Evolutionary conservation across 768 basidiomycete genomes (phyloP).

Genomic region (Mycena epipterygia): DNA sequence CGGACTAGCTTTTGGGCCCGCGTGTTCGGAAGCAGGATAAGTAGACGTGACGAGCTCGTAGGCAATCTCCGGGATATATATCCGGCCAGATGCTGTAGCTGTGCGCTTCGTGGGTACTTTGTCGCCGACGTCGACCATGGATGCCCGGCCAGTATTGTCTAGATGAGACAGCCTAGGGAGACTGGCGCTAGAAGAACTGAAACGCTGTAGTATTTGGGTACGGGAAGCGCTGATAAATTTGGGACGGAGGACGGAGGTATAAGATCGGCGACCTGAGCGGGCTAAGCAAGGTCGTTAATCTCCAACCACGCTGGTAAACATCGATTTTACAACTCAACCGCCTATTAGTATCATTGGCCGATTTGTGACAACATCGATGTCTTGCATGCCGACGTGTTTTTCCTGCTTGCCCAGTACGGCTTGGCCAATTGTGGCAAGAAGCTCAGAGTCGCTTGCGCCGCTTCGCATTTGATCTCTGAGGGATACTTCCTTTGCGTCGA

Average conservation of each 20-base stretch:
- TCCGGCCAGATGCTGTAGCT: slow-evolving; percentile 83
- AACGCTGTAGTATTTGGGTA: slow-evolving; percentile 7
- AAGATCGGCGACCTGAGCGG: neutral
- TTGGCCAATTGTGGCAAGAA: slow-evolving; percentile 71
- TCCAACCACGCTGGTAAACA: slow-evolving; percentile 1
- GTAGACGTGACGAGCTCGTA: slow-evolving; percentile 72
- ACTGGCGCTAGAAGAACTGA: slow-evolving; percentile 31
- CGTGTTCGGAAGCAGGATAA: slow-evolving; percentile 43
- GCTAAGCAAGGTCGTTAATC: slow-evolving; percentile 1
- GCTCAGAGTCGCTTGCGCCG: slow-evolving; percentile 73
- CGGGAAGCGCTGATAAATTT: slow-evolving; percentile 1
- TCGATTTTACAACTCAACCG: slow-evolving; percentile 74
- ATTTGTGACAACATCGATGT: slow-evolving; percentile 82
- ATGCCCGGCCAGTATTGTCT: slow-evolving; percentile 75
- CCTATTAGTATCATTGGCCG: slow-evolving; percentile 95
- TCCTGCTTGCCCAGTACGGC: slow-evolving; percentile 81
- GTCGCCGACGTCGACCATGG: slow-evolving; percentile 86
- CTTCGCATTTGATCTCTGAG: slow-evolving; percentile 80
- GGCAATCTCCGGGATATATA: slow-evolving; percentile 75
- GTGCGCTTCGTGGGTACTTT: slow-evolving; percentile 74
- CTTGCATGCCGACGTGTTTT: slow-evolving; percentile 89
- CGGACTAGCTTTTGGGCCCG: slow-evolving; percentile 23
- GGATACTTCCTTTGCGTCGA: slow-evolving; percentile 87
- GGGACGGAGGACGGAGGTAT: slow-evolving; percentile 2
- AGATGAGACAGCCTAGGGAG: slow-evolving; percentile 73